These are phyloP conservation scores for Cercospora nicotianae DNA, from an alignment of 2,329 filamentous ascomycete genomes.

Conservation along the genomic window DNA sequence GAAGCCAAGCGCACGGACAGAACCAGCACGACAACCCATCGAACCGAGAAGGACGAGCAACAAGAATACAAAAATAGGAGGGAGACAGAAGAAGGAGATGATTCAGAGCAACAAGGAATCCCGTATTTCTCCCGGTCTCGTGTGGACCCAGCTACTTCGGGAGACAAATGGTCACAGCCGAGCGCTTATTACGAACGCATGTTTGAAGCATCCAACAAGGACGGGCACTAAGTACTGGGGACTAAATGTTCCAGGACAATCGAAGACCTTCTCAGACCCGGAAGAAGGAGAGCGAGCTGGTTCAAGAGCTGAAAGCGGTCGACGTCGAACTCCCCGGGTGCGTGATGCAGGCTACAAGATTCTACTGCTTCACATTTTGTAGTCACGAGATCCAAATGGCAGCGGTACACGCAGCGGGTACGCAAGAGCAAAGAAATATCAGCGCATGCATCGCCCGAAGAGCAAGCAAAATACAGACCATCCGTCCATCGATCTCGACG, in stretches of 20 bases:
- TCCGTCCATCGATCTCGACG: not conserved
- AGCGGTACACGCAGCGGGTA: too few relatives aligned
- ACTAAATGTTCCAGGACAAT: not conserved
- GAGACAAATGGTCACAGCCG: not conserved
- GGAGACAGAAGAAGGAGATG: not conserved
- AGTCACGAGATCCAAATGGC: not conserved
- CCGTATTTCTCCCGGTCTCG: too few relatives aligned
- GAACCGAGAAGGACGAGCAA: not conserved
- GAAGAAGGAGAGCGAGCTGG: not conserved
- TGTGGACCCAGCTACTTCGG: not conserved
- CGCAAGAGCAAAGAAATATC: not conserved
- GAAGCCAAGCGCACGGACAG: not conserved
- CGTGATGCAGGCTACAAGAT: not conserved
- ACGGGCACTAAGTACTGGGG: not conserved
- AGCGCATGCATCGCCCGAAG: not conserved
- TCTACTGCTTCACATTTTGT: not conserved
- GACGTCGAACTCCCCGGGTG: not conserved
- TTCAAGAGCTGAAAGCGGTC: not conserved
- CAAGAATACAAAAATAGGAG: not conserved
- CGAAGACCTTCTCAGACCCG: not conserved
- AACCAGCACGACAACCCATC: not conserved
- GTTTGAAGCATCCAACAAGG: not conserved
- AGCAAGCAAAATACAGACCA: not conserved
- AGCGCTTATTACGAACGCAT: not conserved
- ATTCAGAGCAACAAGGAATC: not conserved